Evolutionary conservation across 202 grass and related monocot species (phyloP), one percentile per base, ranked within the genome.

Genomic region (Carex arenaria): DNA sequence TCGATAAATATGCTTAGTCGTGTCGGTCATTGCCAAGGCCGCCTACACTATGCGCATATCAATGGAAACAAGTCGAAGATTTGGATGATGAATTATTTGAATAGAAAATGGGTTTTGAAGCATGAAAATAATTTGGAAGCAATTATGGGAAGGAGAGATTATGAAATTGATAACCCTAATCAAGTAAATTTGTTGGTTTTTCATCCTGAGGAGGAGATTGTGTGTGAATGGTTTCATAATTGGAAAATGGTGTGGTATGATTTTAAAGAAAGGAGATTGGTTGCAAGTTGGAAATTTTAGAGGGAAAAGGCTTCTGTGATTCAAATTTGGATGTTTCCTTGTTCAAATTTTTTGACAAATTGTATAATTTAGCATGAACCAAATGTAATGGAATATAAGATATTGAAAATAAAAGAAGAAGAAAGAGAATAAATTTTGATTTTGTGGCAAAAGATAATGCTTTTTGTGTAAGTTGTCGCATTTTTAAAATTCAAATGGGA

Each of bases 181-280:
- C 74, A 86, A 79, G 54, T 72, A 11, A 86, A 87, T 84, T 88
- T 94, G 56, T 10, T 97, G 85, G 88, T 79, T 72, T 55, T 92
- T 61, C 89, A 97, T 79, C 94, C 91, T 45, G 87, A 78, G 77
- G 78, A 86, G 71, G 86, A 90, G 19, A 77, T 82, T 12, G 32
- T 85, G 12, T 94, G 88, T 85, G 5, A 90, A 67, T 90, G 82
- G 88, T 20, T 80, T 61, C 80, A 62, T 4, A 71, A 23, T 22
- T 61, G 88, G 86, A 90, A 54, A 81, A 18, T 97, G 0, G 47
- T 90, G 17, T 83, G 85, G 43, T 89, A 73, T 42, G 91, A 94
- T 70, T 59, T 92, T 36, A 10, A 42, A 57, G 87, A 19, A 83
- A 61, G 40, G 51, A 61, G 32, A 75, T 30, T 78, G 18, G 80